Evolutionary conservation across 345 rosid genomes (phyloP).

Genomic region (Turritis glabra): DNA sequence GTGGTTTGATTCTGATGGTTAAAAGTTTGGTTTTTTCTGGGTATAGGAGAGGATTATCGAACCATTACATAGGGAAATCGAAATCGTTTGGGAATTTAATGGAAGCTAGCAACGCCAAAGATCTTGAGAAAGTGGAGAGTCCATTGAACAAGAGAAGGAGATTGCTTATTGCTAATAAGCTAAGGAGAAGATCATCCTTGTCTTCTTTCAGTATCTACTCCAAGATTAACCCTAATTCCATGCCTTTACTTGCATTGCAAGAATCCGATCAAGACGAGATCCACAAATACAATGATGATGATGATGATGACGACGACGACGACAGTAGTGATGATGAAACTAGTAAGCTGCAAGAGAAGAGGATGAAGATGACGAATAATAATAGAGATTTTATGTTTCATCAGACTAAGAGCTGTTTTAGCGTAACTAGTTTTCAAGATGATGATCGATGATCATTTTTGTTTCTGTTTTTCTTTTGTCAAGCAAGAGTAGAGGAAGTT

Average conservation of each 20-base stretch:
- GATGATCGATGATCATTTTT: constrained; percentile 12
- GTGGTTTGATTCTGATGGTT: constrained; percentile 3
- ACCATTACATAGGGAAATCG: constrained; percentile 74
- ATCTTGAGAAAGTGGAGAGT: constrained; percentile 66
- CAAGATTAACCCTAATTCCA: constrained; percentile 60
- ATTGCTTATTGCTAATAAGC: constrained; percentile 53
- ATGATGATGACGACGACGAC: not conserved
- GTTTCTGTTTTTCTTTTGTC: not conserved
- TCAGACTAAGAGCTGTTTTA: constrained; percentile 32
- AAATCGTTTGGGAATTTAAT: constrained; percentile 73
- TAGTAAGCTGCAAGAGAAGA: constrained; percentile 25
- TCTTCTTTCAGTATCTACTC: constrained; percentile 47
- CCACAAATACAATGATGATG: not conserved
- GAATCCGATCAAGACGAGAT: constrained; percentile 42
- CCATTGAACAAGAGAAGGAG: constrained; percentile 81
- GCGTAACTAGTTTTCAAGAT: constrained; percentile 25
- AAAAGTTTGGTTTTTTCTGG: not conserved
- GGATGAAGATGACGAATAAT: constrained; percentile 25
- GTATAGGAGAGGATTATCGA: constrained; percentile 78
- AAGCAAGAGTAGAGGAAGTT: not conserved
- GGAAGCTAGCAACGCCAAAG: constrained; percentile 52
- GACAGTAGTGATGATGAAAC: constrained; percentile 25
- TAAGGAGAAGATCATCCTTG: constrained; percentile 39
- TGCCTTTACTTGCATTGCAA: constrained; percentile 67
- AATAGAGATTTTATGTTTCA: constrained; percentile 23